Conservation (phyloP, 108 stramenopile genomes). For the Skeletonema tropicum region DNA sequence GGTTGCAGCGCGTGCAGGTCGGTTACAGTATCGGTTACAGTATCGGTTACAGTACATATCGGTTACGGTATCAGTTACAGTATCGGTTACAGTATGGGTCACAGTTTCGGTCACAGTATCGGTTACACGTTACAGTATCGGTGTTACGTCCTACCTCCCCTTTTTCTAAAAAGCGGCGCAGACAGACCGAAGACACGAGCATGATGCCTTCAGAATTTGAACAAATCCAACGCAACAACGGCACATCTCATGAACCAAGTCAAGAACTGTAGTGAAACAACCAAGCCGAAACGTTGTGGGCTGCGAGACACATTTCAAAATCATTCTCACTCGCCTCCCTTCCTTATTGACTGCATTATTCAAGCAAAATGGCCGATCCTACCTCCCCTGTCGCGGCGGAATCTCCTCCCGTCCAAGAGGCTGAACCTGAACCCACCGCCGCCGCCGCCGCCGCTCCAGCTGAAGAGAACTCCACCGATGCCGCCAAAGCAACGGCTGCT, state of each 20-base stretch:
- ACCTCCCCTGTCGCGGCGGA: neutral
- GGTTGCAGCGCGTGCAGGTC: too few species aligned
- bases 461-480: neutral
- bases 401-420: neutral
- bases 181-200: too few species aligned
- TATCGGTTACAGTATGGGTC: too few species aligned
- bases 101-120: too few species aligned
- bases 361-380: neutral
- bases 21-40: too few species aligned
- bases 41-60: too few species aligned
- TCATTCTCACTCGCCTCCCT: too few species aligned
- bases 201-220: neutral
- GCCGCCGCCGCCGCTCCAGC: neutral
- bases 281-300: neutral
- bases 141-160: too few species aligned
- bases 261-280: conserved; percentile 1
- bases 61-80: too few species aligned
- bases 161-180: too few species aligned
- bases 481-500: neutral
- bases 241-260: neutral
- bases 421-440: neutral
- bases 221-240: neutral
- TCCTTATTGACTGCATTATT: too few species aligned
- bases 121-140: too few species aligned
- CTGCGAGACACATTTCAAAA: neutral